A percentile compares a stretch with the other conserved stretches of the same genome.
Conservation (phyloP, 2,329 filamentous ascomycete species). For the Aspergillus spinulosporus region DNA sequence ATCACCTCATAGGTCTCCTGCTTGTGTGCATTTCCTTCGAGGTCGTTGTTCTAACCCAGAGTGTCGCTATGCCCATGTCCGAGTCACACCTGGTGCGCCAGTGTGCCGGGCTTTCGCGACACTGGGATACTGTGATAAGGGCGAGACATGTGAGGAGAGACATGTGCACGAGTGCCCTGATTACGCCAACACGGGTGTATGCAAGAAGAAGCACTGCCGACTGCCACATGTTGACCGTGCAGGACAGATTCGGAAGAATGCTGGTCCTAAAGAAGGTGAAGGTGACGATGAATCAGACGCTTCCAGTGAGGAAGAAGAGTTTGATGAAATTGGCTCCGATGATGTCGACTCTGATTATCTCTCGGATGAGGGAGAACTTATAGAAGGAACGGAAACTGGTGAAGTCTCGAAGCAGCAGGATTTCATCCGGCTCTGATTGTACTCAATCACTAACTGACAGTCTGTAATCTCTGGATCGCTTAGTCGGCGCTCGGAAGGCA, state of each 20-base stretch:
- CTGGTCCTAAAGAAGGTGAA: slow-evolving; percentile 46
- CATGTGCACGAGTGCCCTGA: slow-evolving; percentile 94
- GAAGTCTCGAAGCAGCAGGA: slow-evolving; percentile 56
- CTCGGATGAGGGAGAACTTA: slow-evolving; percentile 45
- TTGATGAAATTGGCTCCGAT: slow-evolving; percentile 66
- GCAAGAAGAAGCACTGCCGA: slow-evolving; percentile 77
- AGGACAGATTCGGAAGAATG: slow-evolving; percentile 68
- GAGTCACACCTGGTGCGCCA: slow-evolving; percentile 71
- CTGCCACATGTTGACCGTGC: slow-evolving; percentile 86
- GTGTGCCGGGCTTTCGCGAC: slow-evolving; percentile 84
- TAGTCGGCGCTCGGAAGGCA: slow-evolving; percentile 1
- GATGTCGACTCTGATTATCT: slow-evolving; percentile 68
- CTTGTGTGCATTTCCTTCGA: slow-evolving; percentile 85
- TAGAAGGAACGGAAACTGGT: slow-evolving; percentile 43
- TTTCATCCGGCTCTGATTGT: slow-evolving; percentile 50
- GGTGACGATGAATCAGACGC: slow-evolving; percentile 65
- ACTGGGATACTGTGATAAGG: slow-evolving; percentile 85
- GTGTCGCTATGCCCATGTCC: slow-evolving; percentile 84
- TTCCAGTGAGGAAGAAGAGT: slow-evolving; percentile 74
- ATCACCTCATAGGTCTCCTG: slow-evolving; percentile 77
- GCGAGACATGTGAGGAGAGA: slow-evolving; percentile 72
- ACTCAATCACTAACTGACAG: slow-evolving; percentile 22
- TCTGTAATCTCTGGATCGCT: slow-evolving; percentile 14
- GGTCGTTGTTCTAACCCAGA: slow-evolving; percentile 84
- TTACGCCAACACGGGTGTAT: slow-evolving; percentile 86